Conservation (phyloP, 169 alveolate species). For the Babesia bovis region DNA sequence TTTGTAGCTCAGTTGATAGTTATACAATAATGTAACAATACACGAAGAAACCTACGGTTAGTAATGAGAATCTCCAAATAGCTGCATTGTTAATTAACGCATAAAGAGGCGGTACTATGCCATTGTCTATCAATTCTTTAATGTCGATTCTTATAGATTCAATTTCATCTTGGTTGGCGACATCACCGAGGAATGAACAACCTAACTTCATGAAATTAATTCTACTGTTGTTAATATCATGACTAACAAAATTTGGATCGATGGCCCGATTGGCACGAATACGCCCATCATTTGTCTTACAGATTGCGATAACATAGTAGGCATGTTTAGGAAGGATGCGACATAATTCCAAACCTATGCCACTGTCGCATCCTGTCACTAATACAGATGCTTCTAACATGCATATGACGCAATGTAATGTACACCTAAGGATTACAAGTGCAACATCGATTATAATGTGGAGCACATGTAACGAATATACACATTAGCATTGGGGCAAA, state of each 20-base stretch:
- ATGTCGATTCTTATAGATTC: constrained; percentile 1
- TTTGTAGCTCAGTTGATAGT: neutral
- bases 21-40: neutral
- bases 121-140: neutral
- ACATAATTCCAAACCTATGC: constrained; percentile 54
- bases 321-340: constrained; percentile 21
- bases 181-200: constrained; percentile 21
- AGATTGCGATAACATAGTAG: constrained; percentile 44
- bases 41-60: constrained; percentile 20
- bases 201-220: neutral
- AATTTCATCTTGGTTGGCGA: constrained; percentile 21
- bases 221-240: neutral
- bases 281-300: constrained; percentile 21
- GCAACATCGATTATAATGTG: too few relatives aligned
- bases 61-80: constrained; percentile 52
- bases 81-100: constrained; percentile 62
- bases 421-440: too few relatives aligned
- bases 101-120: constrained; percentile 22
- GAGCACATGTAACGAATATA: too few relatives aligned
- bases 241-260: neutral
- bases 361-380: constrained; percentile 66
- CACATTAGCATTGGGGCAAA: too few relatives aligned
- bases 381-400: constrained; percentile 34
- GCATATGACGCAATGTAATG: too few relatives aligned
- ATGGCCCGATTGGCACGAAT: neutral